These are phyloP conservation scores for Rubia yunnanensis DNA, from an alignment of 257 asterid species.

Conservation along the genomic window DNA sequence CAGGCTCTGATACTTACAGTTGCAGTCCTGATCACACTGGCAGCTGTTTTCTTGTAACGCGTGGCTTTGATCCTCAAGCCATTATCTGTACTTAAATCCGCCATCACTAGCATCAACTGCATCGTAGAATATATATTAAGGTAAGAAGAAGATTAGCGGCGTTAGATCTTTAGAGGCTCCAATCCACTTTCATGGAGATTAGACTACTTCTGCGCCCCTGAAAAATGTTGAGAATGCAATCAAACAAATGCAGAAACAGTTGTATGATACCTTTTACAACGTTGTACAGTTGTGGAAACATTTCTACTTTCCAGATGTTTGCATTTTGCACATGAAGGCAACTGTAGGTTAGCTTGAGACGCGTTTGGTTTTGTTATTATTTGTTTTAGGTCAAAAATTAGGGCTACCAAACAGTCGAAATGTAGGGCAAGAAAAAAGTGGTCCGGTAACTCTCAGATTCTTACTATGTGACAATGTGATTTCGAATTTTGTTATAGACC, in stretches of 20 bases:
- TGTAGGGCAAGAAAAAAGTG: too few species aligned
- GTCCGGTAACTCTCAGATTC: too few species aligned
- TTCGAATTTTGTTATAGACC: too few species aligned
- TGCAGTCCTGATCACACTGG: constrained; percentile 17
- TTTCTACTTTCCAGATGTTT: neutral
- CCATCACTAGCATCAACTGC: too few species aligned
- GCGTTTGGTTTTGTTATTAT: neutral
- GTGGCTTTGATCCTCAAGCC: neutral
- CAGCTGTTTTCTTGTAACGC: constrained; percentile 14
- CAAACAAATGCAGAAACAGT: neutral
- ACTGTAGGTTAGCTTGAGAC: neutral
- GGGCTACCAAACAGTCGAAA: neutral
- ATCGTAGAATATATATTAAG: neutral
- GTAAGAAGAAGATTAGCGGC: neutral
- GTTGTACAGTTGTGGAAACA: neutral
- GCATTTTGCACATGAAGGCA: neutral
- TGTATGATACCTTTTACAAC: neutral
- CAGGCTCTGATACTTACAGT: constrained; percentile 30
- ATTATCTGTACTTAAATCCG: neutral
- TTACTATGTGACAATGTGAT: too few species aligned
- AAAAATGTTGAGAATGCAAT: neutral
- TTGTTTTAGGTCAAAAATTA: neutral
- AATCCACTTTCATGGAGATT: neutral
- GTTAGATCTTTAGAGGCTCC: neutral
- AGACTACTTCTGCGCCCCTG: neutral